These are phyloP conservation scores for Alliaria petiolata DNA, from an alignment of 345 rosid species.

Conservation along the genomic window DNA sequence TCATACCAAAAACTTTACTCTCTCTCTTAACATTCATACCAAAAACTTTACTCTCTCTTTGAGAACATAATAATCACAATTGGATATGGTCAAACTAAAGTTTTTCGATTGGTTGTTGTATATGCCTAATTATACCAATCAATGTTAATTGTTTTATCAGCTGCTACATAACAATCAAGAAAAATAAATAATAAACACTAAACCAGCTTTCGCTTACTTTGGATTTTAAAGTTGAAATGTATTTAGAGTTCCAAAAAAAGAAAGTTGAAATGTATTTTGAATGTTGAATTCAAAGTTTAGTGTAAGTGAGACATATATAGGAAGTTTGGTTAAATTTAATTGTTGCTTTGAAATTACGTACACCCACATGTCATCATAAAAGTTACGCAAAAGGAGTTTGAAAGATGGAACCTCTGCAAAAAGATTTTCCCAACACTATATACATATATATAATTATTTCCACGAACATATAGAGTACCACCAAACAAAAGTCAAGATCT, in stretches of 20 bases:
- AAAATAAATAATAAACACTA: neutral
- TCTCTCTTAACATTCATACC: no score
- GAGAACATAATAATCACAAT: neutral
- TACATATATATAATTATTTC: neutral
- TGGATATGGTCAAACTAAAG: constrained; percentile 5
- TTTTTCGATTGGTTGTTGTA: neutral
- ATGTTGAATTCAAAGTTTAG: neutral
- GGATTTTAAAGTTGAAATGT: neutral
- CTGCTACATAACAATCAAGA: neutral
- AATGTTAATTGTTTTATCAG: neutral
- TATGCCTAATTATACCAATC: neutral
- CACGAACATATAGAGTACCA: constrained; percentile 3
- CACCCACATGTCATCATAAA: constrained; percentile 17
- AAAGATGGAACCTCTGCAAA: constrained; percentile 4
- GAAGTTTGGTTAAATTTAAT: constrained; percentile 12
- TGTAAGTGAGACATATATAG: neutral
- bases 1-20: no score
- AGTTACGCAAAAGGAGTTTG: constrained; percentile 23
- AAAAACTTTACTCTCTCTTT: neutral
- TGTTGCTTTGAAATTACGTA: constrained; percentile 28
- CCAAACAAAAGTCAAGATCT: neutral
- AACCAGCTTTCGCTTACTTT: neutral
- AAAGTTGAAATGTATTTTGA: neutral
- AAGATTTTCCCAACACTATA: neutral
- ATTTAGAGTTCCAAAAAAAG: no score